Base-by-base conservation (phyloP, 176 grass and related monocot species). In the Oryza glaberrima region DNA sequence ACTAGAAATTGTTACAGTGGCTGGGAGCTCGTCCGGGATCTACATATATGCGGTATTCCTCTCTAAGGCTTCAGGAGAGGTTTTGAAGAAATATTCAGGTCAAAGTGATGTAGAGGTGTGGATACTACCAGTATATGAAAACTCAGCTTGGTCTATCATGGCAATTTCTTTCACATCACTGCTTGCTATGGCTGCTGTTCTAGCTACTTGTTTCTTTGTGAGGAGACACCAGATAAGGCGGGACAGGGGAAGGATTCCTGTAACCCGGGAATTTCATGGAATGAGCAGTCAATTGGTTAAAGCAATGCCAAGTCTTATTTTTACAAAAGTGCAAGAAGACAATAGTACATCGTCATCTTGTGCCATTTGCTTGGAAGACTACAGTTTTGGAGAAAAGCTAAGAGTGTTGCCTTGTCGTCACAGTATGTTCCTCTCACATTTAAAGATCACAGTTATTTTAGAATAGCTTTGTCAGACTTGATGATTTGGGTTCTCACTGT, bases 351-450 rank as follows among this genome's bases (percentile, higher is more conserved):
- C 91, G 28, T 82, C 90, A 63, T 87, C 87, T 56, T 98, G 96
- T 73, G 96, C 94, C 45, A 95, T 98, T 79, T 98, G 96, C 86
- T 88, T 98, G 78, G 96, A 98, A 87, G 96, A 98, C 70, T 98
- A 98, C 52, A 87, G 43, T 60, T 40, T 86, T 68, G 96, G 96
- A 47, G 91, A 98, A 67, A 98, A 88, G 86, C 75, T 98, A 68
- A 88, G 96, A 48, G 72, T 98, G 32, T 86, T 98, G 47, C 96
- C 96, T 36, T 98, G 96, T 67, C 88, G 71, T 30, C 96, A 98
- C 67, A 98, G 93, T 98, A 93, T 82, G 96, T 94, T 46, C 77
- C 67, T 83, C 61, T 68, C 36, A 66, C 76, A 80, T 77, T 20
- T 69, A 58, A 78, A 48, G 1, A 70, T 80, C 25, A 65, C n/a